Evolutionary conservation across 2,329 filamentous ascomycete species (phyloP).

Genomic region (Colletotrichum spinosum): DNA sequence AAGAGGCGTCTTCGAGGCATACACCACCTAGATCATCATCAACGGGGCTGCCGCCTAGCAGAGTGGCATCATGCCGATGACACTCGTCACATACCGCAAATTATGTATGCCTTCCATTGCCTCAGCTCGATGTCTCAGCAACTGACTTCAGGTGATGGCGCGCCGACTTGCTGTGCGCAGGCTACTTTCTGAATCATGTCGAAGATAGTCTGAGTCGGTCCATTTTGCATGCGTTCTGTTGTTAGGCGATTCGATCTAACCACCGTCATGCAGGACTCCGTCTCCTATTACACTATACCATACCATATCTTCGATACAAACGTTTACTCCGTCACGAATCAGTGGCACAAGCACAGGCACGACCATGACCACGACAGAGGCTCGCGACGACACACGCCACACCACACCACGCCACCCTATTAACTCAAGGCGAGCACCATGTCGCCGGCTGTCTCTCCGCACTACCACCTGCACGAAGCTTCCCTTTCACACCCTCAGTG

Average conservation of each 20-base stretch:
- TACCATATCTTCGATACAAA: not conserved
- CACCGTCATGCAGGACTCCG: too few relatives aligned
- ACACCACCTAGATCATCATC: too few relatives aligned
- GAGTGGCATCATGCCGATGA: not conserved
- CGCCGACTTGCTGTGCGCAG: too few relatives aligned
- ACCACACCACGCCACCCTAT: constrained; percentile 27
- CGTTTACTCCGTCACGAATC: constrained; percentile 1
- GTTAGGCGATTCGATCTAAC: too few relatives aligned
- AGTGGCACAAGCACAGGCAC: constrained; percentile 10
- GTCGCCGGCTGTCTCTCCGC: constrained; percentile 5
- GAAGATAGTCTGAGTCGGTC: too few relatives aligned
- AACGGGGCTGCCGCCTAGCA: not conserved
- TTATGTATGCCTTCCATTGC: not conserved
- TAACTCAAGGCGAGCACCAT: constrained; percentile 28
- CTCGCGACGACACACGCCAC: constrained; percentile 7
- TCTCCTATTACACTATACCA: not conserved
- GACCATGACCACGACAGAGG: not conserved
- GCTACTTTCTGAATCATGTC: too few relatives aligned
- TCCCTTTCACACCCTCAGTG: constrained; percentile 1
- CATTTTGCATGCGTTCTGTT: too few relatives aligned
- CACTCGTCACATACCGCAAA: not conserved
- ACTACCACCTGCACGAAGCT: constrained; percentile 10
- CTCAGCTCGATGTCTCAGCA: not conserved
- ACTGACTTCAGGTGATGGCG: too few relatives aligned
- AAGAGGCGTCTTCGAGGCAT: not conserved